Percentiles rank a stretch among this genome's conserved stretches.
These are phyloP conservation scores for Patellifolia procumbens DNA, from an alignment of 179 eudicot species.

Conservation along the genomic window DNA sequence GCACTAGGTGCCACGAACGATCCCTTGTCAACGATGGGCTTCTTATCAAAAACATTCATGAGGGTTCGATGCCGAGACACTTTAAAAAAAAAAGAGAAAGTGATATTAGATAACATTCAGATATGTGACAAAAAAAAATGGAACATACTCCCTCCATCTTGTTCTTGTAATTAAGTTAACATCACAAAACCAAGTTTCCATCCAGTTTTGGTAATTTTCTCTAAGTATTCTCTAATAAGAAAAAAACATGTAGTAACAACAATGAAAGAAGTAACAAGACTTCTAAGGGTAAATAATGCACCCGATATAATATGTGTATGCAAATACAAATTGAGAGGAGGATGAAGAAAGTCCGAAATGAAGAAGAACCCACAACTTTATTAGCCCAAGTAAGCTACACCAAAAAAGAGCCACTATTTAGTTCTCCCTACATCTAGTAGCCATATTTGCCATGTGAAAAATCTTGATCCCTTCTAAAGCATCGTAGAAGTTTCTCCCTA, in stretches of 20 bases:
- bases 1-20: slow-evolving; percentile 98
- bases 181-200: too few relatives aligned
- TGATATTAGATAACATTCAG: slow-evolving; percentile 11
- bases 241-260: not conserved
- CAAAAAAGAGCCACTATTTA: not conserved
- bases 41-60: slow-evolving; percentile 86
- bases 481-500: not conserved
- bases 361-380: not conserved
- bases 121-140: not conserved
- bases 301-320: not conserved
- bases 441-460: not conserved
- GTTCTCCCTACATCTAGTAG: not conserved
- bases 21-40: slow-evolving; percentile 68
- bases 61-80: slow-evolving; percentile 94
- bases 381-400: not conserved
- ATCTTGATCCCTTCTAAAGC: not conserved
- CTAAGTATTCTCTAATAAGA: not conserved
- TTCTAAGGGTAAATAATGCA: not conserved
- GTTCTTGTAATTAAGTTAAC: too few relatives aligned
- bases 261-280: not conserved
- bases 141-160: not conserved
- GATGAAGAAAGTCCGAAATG: not conserved
- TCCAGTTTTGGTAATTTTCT: too few relatives aligned
- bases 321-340: not conserved
- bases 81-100: slow-evolving; percentile 23